A percentile compares a stretch with the other conserved stretches of the same genome.
phyloP scores from a whole-genome alignment of 2,329 filamentous ascomycete genomes.

The Mariannaea sp. region DNA sequence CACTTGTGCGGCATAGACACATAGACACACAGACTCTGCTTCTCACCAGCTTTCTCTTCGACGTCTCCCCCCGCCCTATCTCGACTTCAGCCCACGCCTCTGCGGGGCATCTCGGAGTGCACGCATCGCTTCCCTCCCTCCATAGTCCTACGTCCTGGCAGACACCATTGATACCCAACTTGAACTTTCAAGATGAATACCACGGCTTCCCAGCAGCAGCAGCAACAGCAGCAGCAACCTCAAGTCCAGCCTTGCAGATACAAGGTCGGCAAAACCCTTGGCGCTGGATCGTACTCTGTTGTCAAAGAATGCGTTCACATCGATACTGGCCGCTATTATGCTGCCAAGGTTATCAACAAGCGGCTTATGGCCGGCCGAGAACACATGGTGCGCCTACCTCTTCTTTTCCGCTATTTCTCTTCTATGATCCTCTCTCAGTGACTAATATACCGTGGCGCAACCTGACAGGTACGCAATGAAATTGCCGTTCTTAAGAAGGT shows the following conservation, averaged over 20 bases:
- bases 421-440: background rate
- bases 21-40: no score
- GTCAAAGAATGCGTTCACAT: conserved; percentile 99
- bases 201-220: conserved; percentile 36
- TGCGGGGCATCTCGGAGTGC: conserved; percentile 24
- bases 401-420: conserved; percentile 5
- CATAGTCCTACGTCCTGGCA: conserved; percentile 2
- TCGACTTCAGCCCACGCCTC: conserved; percentile 8
- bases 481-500: conserved; percentile 96
- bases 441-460: conserved; percentile 24
- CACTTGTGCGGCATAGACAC: background rate
- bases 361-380: conserved; percentile 94
- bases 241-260: conserved; percentile 95
- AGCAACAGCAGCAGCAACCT: conserved; percentile 42
- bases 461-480: conserved; percentile 85
- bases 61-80: conserved; percentile 1
- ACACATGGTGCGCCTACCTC: conserved; percentile 76
- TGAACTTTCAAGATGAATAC: conserved; percentile 33
- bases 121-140: conserved; percentile 9
- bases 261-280: conserved; percentile 97
- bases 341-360: conserved; percentile 99
- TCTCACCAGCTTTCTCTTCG: no score
- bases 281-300: conserved; percentile 95
- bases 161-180: conserved; percentile 9
- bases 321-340: conserved; percentile 96